phyloP scores from a whole-genome alignment of 768 basidiomycete genomes.

The Lactarius evosmus region DNA sequence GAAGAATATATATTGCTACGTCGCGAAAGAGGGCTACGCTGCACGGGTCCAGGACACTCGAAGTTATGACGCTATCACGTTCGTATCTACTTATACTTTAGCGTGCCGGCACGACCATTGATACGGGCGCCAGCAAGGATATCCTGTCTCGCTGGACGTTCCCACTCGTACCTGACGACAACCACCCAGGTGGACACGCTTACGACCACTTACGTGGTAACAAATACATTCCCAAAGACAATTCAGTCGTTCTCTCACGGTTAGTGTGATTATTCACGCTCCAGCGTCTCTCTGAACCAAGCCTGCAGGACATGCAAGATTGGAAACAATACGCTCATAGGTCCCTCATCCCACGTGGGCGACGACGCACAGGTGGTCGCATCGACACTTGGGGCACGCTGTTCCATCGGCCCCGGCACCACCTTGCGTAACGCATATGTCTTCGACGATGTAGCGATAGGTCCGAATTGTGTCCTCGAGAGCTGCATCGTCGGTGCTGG shows the following conservation, averaged over 20 bases:
- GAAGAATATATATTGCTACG: conserved; percentile 90
- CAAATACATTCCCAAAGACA: conserved; percentile 80
- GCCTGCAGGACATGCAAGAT: conserved; percentile 74
- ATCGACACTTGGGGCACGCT: conserved; percentile 78
- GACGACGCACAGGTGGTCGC: conserved; percentile 63
- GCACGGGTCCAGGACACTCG: conserved; percentile 91
- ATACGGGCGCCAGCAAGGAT: conserved; percentile 62
- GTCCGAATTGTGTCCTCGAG: conserved; percentile 65
- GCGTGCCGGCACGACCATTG: conserved; percentile 1
- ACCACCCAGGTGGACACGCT: conserved; percentile 73
- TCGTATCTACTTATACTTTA: conserved; percentile 10
- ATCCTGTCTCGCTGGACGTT: conserved; percentile 93
- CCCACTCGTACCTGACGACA: conserved; percentile 92
- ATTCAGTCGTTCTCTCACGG: conserved; percentile 81
- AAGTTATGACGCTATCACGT: conserved; percentile 90
- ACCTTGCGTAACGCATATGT: conserved; percentile 75
- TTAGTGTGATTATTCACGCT: conserved; percentile 33
- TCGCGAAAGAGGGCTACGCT: conserved; percentile 86
- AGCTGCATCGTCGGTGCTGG: conserved; percentile 78
- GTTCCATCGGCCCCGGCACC: conserved; percentile 67
- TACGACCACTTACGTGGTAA: conserved; percentile 90
- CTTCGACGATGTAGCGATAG: conserved; percentile 74
- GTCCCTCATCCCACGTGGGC: conserved; percentile 64
- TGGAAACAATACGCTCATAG: conserved; percentile 80
- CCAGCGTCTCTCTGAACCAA: neutral